Evolutionary conservation across 2,329 filamentous ascomycete genomes (phyloP), one percentile per base, ranked within the genome.

Genomic region (Aspergillus tubingensis): DNA sequence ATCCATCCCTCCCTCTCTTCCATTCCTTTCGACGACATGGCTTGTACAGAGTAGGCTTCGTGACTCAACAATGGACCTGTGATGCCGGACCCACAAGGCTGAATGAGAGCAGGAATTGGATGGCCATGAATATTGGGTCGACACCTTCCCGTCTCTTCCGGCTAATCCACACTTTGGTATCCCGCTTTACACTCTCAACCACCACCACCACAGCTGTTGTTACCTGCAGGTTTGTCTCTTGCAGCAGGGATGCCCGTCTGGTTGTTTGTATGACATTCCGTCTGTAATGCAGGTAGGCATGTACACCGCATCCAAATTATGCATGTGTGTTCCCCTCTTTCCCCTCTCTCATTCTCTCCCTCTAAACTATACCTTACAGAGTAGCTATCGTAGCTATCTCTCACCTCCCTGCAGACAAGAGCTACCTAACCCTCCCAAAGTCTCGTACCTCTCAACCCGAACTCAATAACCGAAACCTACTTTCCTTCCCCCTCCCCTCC

Each of bases 21-120:
- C 11, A 13, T 36, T 36, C 11, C 11, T 8, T 8, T 25, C 23
- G 15, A 32, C 15, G 3, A 10, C 2, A 30, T 30, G 32, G 32
- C 32, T 17, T 17, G n/a, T 30, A 4, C 27, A 30, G 3, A 43
- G n/a, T 19, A 43, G 15, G 17, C n/a, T 17, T 30, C 23, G 25
- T 25, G 17, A 30, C 23, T 55, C n/a, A 47, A 27, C 53, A 55
- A 44, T 39, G 13, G 25, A 17, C 19, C 53, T n/a, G 36, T 39
- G 21, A 43, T 8, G 19, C 36, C 38, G 15, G 53, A 47, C 53
- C 53, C 53, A 55, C 53, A 55, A 55, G 53, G 53, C 53, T 55
- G 53, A 55, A 30, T 11, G 17, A 11, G 19, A 52, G 15, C 8
- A 36, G 32, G 11, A 36, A 36, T 36, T 15, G 32, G 32, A 15